Percentiles rank a stretch among this genome's conserved stretches.
Conservation (phyloP, 352 stramenopile genomes). For the Pythium plurisporium region DNA sequence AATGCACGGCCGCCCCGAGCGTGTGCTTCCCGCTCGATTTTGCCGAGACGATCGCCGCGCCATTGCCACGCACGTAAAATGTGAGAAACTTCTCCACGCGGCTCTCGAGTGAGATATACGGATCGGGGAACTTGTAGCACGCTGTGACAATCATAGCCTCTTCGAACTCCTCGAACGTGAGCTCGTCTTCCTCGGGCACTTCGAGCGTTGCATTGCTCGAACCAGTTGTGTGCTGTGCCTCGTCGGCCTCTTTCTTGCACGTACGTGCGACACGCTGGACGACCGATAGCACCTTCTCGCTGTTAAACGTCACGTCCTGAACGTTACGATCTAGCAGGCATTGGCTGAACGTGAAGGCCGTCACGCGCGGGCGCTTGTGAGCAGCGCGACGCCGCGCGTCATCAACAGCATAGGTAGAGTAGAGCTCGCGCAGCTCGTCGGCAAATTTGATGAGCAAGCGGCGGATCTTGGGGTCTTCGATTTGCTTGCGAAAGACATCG, state of each 20-base stretch:
- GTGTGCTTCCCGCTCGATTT: too few species aligned
- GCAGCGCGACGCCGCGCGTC: conserved; percentile 15
- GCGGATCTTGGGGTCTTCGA: conserved; percentile 64
- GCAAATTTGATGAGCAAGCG: conserved; percentile 55
- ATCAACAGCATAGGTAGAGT: conserved; percentile 48
- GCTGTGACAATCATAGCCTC: conserved; percentile 64
- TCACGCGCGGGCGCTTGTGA: conserved; percentile 39
- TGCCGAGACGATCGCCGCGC: neutral
- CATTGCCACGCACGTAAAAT: conserved; percentile 47
- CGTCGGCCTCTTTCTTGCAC: conserved; percentile 25
- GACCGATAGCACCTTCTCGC: conserved; percentile 50
- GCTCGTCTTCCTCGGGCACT: conserved; percentile 45
- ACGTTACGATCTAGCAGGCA: conserved; percentile 60
- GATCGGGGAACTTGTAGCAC: conserved; percentile 76
- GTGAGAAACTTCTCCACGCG: conserved; percentile 72
- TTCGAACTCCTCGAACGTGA: conserved; percentile 63
- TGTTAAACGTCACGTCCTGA: conserved; percentile 56
- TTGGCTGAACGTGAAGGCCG: conserved; percentile 55
- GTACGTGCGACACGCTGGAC: conserved; percentile 47
- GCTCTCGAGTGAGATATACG: conserved; percentile 73
- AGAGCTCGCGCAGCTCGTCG: conserved; percentile 56
- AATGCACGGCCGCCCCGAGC: too few species aligned
- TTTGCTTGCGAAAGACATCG: conserved; percentile 68
- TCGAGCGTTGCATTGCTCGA: too few species aligned
- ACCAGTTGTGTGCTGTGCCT: conserved; percentile 1